A percentile compares a stretch with the other conserved stretches of the same genome.
These are phyloP conservation scores for Chenopodium suecicum DNA, from an alignment of 148 eudicot species.

Conservation along the genomic window DNA sequence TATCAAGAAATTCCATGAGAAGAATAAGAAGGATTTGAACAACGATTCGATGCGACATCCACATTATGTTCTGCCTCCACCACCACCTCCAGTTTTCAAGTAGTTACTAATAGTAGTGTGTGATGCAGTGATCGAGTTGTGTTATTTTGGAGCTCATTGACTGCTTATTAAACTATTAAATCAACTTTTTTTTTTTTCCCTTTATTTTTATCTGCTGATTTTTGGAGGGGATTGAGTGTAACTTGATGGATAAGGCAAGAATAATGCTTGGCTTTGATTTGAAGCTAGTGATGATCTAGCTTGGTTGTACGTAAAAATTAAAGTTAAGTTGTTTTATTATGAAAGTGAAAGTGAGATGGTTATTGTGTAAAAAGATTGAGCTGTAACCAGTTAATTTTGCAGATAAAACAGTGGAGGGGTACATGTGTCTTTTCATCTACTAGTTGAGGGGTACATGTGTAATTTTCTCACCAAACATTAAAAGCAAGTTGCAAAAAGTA, in stretches of 20 bases:
- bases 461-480: too few species aligned
- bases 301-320: background rate
- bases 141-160: background rate
- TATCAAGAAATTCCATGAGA: constrained; percentile 53
- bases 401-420: too few species aligned
- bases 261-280: too few species aligned
- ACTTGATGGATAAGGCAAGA: background rate
- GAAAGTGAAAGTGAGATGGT: too few species aligned
- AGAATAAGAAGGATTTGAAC: constrained; percentile 36
- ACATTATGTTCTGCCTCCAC: constrained; percentile 34
- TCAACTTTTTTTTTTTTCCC: background rate
- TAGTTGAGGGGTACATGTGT: too few species aligned
- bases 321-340: background rate
- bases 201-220: too few species aligned
- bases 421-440: too few species aligned
- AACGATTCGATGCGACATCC: constrained; percentile 38
- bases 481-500: too few species aligned
- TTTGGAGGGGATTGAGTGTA: background rate
- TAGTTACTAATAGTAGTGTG: background rate
- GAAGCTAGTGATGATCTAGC: background rate
- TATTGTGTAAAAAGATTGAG: too few species aligned
- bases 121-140: constrained; percentile 1
- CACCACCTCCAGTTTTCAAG: constrained; percentile 25
- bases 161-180: too few species aligned
- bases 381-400: too few species aligned